These are phyloP conservation scores for Nemophila menziesii DNA, from an alignment of 257 asterid genomes.

Conservation along the genomic window DNA sequence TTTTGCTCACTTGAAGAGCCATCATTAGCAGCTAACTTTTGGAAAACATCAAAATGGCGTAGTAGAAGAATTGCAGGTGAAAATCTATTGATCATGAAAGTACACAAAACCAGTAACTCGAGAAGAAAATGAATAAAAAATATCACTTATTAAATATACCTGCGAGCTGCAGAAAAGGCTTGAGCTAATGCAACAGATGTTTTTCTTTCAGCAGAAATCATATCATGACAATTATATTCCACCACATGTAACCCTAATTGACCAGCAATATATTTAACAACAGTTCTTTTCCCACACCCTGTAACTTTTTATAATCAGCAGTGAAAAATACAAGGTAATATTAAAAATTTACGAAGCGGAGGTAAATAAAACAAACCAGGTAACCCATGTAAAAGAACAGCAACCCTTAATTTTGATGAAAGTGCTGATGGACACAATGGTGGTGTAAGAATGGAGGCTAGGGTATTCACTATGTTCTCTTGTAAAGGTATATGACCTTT, in stretches of 20 bases:
- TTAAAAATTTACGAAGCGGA: neutral
- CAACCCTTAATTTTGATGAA: conserved; percentile 76
- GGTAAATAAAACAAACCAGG: conserved; percentile 40
- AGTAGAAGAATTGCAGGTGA: conserved; percentile 82
- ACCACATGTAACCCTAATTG: conserved; percentile 89
- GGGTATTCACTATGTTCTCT: conserved; percentile 36
- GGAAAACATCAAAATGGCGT: conserved; percentile 87
- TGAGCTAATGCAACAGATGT: conserved; percentile 72
- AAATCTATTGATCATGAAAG: conserved; percentile 32
- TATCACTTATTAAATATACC: conserved; percentile 28
- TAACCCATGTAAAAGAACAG: conserved; percentile 66
- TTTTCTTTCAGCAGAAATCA: conserved; percentile 78
- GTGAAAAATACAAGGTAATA: conserved; percentile 3
- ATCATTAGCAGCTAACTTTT: conserved; percentile 53
- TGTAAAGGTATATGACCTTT: conserved; percentile 47
- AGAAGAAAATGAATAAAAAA: neutral
- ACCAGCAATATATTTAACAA: conserved; percentile 64
- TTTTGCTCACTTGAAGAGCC: conserved; percentile 74
- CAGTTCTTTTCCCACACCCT: conserved; percentile 94
- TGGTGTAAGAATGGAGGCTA: conserved; percentile 80
- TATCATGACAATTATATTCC: conserved; percentile 75
- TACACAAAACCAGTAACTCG: neutral
- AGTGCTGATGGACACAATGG: conserved; percentile 73
- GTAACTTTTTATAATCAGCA: conserved; percentile 21
- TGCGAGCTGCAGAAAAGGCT: conserved; percentile 67